These are phyloP conservation scores for Ogataea glucozyma DNA, from an alignment of 805 yeast genomes.

Conservation along the genomic window DNA sequence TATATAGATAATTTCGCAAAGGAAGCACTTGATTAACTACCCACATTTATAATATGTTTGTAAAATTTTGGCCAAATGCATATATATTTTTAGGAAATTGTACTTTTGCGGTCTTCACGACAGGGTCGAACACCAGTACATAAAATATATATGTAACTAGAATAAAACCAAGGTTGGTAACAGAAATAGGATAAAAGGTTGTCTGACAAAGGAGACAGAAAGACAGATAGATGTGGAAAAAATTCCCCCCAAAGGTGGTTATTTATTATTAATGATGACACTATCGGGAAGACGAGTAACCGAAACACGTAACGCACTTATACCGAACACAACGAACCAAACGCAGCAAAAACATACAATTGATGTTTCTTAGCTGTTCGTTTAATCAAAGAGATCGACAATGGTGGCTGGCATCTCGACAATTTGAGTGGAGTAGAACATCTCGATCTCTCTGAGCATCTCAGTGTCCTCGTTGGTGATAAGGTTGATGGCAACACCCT, in stretches of 20 bases:
- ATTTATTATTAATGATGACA: constrained; percentile 9
- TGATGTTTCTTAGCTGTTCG: not conserved
- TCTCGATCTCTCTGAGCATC: constrained; percentile 72
- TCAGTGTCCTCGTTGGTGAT: constrained; percentile 77
- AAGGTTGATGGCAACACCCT: constrained; percentile 96
- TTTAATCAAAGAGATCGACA: constrained; percentile 43
- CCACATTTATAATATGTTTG: too few relatives aligned
- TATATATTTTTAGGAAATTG: constrained; percentile 1
- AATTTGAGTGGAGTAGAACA: constrained; percentile 71
- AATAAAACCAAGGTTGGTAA: constrained; percentile 1
- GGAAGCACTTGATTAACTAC: too few relatives aligned
- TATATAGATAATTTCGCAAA: too few relatives aligned
- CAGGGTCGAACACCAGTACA: constrained; percentile 8
- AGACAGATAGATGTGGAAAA: too few relatives aligned
- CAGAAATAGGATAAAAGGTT: not conserved
- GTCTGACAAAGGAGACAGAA: too few relatives aligned
- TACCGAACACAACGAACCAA: constrained; percentile 4
- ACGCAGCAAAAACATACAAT: not conserved
- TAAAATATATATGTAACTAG: constrained; percentile 8
- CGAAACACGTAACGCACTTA: constrained; percentile 4
- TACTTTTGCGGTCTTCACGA: constrained; percentile 2
- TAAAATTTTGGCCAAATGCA: constrained; percentile 1
- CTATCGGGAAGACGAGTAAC: constrained; percentile 7
- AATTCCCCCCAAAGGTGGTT: not conserved
- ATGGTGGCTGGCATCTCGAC: constrained; percentile 80